Evolutionary conservation across 2,329 filamentous ascomycete genomes (phyloP), one percentile per base, ranked within the genome.

Genomic region (Cercospora berteroae): DNA sequence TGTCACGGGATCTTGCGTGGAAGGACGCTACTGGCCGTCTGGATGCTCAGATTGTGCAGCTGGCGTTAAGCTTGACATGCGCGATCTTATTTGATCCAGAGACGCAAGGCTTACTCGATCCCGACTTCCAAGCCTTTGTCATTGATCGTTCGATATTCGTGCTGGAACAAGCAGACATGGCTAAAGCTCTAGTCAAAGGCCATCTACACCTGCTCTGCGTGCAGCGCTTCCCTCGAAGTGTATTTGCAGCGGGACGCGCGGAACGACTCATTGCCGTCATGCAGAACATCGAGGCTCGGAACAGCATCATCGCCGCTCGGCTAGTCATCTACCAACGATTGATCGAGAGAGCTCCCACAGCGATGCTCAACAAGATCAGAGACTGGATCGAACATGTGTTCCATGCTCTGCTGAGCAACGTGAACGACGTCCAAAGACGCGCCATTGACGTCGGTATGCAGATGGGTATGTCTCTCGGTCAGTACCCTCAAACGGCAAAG

Each of bases 341-440:
- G 1, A 79, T 97, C 25, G 86, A 87, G 67, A 91, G 96, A 79
- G 87, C 88, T 4, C 89, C 86, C 60, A 79, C 83, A 18, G 82
- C 88, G 23, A 96, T 99, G 89, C 80, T 89, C 16, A 81, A 85
- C 25, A 88, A 93, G 50, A 82, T 86, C 64, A 83, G 86, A 2
- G 85, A 92, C 67, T 99, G 95, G 94, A 83, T 97, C 59, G 85
- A 90, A 61, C 90, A 96, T 77, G 82, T 97, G 20, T 88, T 98
- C 70, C 88, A 88, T 20, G 92, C 93, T 60, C 89, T 97, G 84
- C 84, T 96, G 44, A 93, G 92, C 78, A 88, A 82, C 33, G 82
- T 93, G 59, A 90, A 89, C 73, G 93, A 97, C 48, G 90, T 94
- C 56, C 87, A 92, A 57, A 82, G 83, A 5, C 87, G 89, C 52